Evolutionary conservation across 306 rosid genomes (phyloP), one percentile per base, ranked within the genome.

Genomic region (Begonia masoniana): DNA sequence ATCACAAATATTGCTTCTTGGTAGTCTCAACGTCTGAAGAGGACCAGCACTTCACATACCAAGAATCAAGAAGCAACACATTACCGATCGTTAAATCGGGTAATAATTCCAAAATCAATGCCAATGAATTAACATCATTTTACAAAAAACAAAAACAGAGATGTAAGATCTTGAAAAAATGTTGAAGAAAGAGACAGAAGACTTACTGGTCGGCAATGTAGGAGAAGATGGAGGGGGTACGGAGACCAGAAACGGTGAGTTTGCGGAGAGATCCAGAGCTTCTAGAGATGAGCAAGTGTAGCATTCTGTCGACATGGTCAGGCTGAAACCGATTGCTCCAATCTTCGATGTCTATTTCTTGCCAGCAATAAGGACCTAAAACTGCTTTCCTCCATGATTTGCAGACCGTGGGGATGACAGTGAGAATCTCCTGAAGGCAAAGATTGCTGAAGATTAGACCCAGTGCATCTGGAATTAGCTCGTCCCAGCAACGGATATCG

Each of bases 341-440:
- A n/a, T 92, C 95, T 51, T 81, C 87, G 57, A 92, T 79, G 63
- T 92, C 87, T 17, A 92, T 82, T 82, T 87, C 89, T 70, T 92
- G 99, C 99, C 99, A 92, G 65, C 96, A 92, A 50, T 74, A 83
- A 53, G 99, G 99, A 43, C 84, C 96, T 15, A 55, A 51, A 4
- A 83, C 93, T n/a, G 83, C 94, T 68, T 68, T 81, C 67, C 71
- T 62, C 99, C 99, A 92, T 49, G 95, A 81, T 63, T 87, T 87
- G 62, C 96, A 92, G 15, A 87, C 96, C 76, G 82, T 64, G 3
- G 99, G 99, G 63, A 92, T 76, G 62, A 83, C 89, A 0, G 89
- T 81, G 21, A 87, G 81, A 51, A 59, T 77, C 55, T 83, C 99
- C 49, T 79, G 79, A 19, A 87, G 89, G 53, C 87, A 63, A 6